Base-by-base conservation (phyloP, 176 grass and related monocot species). In the Bonia amplexicaulis region DNA sequence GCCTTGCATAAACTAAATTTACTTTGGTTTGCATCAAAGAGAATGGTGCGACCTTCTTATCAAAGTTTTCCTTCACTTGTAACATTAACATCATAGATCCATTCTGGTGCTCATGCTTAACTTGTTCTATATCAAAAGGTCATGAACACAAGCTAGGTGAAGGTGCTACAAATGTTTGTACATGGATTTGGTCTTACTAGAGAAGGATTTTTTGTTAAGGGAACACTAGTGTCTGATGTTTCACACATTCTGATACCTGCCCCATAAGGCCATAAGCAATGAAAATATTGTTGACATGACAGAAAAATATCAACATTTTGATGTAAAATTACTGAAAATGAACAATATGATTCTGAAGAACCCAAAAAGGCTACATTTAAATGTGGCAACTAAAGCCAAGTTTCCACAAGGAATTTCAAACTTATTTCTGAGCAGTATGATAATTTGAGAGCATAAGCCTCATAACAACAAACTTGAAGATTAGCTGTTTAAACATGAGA, bases 121-220 rank as follows among this genome's bases (percentile, higher is more conserved):
- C 29, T 67, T 80, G 20, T 46, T 80, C 23, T 66, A 16, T 9
- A 4, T 66, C n/a, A 23, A 66, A 74, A 75, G 25, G 40, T 49
- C 19, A 59, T 55, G 33, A 68, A 19, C 62, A 29, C 15, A 16
- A 23, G 12, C 5, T 67, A 31, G 29, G 49, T 62, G 76, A 26
- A 39, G 17, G 41, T 68, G 9, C 29, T 31, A 42, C 33, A 48
- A n/a, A 6, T 42, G 33, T 85, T 75, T 25, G 17, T 29, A 27
- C 35, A 66, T 63, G 19, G 33, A 51, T 14, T 84, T 48, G 8
- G 9, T 33, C 58, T 26, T 51, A 26, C 22, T 74, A 74, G 12
- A 75, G 2, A 77, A 69, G 15, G 51, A 6, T 84, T 44, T 53
- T 45, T 85, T 85, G 39, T 85, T 85, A 5, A 46, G 23, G 14